Evolutionary conservation across 257 asterid genomes (phyloP).

Genomic region (Handroanthus guayacan): DNA sequence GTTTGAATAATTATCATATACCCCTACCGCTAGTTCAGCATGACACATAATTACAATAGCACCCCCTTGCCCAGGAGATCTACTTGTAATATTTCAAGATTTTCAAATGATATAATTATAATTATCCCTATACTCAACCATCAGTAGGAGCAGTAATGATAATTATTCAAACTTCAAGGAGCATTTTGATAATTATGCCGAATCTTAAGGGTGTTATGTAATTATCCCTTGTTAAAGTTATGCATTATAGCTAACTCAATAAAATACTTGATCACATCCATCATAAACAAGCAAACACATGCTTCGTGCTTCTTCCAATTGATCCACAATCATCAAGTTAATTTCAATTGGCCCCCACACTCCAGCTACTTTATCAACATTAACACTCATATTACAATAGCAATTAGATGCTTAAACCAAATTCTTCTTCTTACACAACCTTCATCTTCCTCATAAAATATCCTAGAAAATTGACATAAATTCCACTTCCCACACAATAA

Average conservation of each 20-base stretch:
- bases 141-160: too few relatives aligned
- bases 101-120: too few relatives aligned
- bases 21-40: too few relatives aligned
- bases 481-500: constrained; percentile 20
- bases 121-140: too few relatives aligned
- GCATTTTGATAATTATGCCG: too few relatives aligned
- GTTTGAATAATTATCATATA: too few relatives aligned
- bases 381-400: background rate
- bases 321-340: constrained; percentile 24
- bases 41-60: too few relatives aligned
- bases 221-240: background rate
- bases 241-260: background rate
- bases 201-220: too few relatives aligned
- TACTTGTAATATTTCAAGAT: too few relatives aligned
- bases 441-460: background rate
- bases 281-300: constrained; percentile 2
- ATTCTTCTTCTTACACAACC: background rate
- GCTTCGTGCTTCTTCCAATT: background rate
- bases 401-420: background rate
- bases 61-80: too few relatives aligned
- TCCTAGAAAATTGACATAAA: background rate
- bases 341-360: background rate
- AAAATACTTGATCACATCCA: background rate
- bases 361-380: background rate
- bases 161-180: too few relatives aligned